Base-by-base conservation (phyloP, 2,329 filamentous ascomycete species). In the Apiospora sp. region DNA sequence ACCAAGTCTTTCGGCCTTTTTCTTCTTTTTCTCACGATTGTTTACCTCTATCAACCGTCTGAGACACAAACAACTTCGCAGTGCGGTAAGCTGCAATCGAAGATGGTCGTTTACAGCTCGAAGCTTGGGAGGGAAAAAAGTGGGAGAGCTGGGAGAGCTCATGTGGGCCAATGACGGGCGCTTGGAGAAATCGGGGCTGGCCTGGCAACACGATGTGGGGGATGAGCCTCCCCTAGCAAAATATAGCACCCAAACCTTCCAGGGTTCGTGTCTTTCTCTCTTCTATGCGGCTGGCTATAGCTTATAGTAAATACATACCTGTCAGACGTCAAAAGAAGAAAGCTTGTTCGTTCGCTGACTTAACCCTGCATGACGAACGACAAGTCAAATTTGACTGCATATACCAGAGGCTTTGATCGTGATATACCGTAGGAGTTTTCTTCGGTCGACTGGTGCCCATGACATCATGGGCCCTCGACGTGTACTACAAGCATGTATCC, bases 171-270 rank as follows among this genome's bases (percentile, higher is more conserved):
- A 41, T 14, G 58, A 13, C 34, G 58, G 34, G 30, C 58, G 34
- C 30, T 41, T 64, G 34, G 54, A 24, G 58, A 41, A 41, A 64
- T 64, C 34, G 58, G 58, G 34, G 58, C 58, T 64, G 58, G 22
- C 58, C 58, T 64, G 58, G 58, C 58, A 64, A 64, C 58, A 64
- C 58, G 1, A 41, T 64, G 58, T 41, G 58, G 30, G 58, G 34
- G 58, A n/a, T 37, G 58, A 41, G 34, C 58, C 58, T 41, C 58
- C 58, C 37, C 54, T 37, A 37, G n/a, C 30, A 19, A 58, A 58
- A 58, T 27, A 58, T 34, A 14, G 51, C 51, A 30, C 30, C 51
- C 44, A 48, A 19, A 14, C 14, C 51, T 54, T 30, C 51, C 14
- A 54, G 24, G 51, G 14, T 19, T 13, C 16, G 37, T 61, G 54